Conservation (phyloP, 768 basidiomycete genomes). For the Boletellus emodensis region DNA sequence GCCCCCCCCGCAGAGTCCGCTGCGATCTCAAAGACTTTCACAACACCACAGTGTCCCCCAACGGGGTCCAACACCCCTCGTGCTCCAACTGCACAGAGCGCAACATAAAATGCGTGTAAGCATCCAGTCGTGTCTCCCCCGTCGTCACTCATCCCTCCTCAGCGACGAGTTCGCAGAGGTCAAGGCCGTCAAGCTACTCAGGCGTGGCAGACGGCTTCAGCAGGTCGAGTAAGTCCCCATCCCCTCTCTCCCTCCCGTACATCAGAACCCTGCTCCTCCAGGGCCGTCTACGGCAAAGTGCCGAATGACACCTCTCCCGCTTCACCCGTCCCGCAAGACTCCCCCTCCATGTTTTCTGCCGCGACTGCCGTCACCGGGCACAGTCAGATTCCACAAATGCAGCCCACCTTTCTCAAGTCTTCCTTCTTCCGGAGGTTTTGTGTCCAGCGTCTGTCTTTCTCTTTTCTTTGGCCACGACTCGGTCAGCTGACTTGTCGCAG, state of each 20-base stretch:
- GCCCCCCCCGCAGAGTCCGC: slow-evolving; percentile 56
- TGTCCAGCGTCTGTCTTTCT: slow-evolving; percentile 63
- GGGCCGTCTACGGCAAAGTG: slow-evolving; percentile 78
- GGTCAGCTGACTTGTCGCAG: slow-evolving; percentile 38
- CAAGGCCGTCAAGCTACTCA: slow-evolving; percentile 81
- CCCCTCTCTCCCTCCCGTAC: background rate
- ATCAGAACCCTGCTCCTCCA: slow-evolving; percentile 26
- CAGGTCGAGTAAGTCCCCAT: slow-evolving; percentile 69
- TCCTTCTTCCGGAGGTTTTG: slow-evolving; percentile 83
- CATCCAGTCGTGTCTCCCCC: slow-evolving; percentile 13
- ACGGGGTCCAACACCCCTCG: slow-evolving; percentile 40
- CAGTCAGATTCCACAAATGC: slow-evolving; percentile 65
- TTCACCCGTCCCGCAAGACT: slow-evolving; percentile 22
- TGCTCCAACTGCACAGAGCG: slow-evolving; percentile 92
- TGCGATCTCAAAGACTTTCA: slow-evolving; percentile 89
- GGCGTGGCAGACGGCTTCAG: slow-evolving; percentile 74
- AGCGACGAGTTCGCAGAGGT: slow-evolving; percentile 92
- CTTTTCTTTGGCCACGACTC: background rate
- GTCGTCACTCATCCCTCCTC: slow-evolving; percentile 7
- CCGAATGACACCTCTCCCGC: slow-evolving; percentile 35
- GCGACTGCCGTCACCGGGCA: slow-evolving; percentile 1
- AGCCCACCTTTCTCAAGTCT: slow-evolving; percentile 76
- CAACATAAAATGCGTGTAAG: slow-evolving; percentile 90
- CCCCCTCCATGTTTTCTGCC: slow-evolving; percentile 10
- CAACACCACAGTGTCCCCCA: slow-evolving; percentile 40